Percentiles rank a stretch among this genome's conserved stretches.
Evolutionary conservation across 2,329 filamentous ascomycete species (phyloP).

Genomic region (Colletotrichum spaethianum): DNA sequence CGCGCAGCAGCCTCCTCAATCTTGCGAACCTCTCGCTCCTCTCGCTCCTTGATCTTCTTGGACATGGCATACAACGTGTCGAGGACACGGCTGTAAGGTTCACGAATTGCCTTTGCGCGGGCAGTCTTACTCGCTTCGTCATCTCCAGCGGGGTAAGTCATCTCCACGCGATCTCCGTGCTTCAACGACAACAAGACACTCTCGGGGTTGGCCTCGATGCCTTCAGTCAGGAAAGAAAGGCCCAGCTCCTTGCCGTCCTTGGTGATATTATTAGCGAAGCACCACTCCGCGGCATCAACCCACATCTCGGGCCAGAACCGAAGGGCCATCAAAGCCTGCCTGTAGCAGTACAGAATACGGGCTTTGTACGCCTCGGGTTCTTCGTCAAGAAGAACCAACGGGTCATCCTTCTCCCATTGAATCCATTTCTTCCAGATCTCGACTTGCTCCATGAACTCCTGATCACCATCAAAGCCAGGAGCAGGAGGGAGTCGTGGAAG

Average conservation of each 20-base stretch:
- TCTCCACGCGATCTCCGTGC: constrained; percentile 89
- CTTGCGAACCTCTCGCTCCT: constrained; percentile 70
- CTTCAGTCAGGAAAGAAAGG: constrained; percentile 83
- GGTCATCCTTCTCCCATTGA: constrained; percentile 94
- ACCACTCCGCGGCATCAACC: constrained; percentile 96
- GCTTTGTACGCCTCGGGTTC: constrained; percentile 82
- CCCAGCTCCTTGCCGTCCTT: constrained; percentile 75
- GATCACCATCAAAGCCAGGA: constrained; percentile 87
- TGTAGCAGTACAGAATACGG: constrained; percentile 91
- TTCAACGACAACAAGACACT: constrained; percentile 92
- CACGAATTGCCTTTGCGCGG: constrained; percentile 83
- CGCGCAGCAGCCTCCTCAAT: constrained; percentile 67
- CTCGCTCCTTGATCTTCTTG: constrained; percentile 77
- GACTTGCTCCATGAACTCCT: constrained; percentile 87
- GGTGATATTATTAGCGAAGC: constrained; percentile 80
- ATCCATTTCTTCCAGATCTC: constrained; percentile 95
- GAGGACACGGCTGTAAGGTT: constrained; percentile 86
- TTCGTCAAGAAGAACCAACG: constrained; percentile 86
- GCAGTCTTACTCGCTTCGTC: constrained; percentile 80
- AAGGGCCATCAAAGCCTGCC: constrained; percentile 92
- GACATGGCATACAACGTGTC: constrained; percentile 91
- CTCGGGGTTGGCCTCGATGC: constrained; percentile 91
- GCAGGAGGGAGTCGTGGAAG: constrained; percentile 87
- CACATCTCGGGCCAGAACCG: constrained; percentile 97
- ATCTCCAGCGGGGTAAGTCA: constrained; percentile 82